phyloP scores from a whole-genome alignment of 2,329 filamentous ascomycete species.

The Nemania diffusa region DNA sequence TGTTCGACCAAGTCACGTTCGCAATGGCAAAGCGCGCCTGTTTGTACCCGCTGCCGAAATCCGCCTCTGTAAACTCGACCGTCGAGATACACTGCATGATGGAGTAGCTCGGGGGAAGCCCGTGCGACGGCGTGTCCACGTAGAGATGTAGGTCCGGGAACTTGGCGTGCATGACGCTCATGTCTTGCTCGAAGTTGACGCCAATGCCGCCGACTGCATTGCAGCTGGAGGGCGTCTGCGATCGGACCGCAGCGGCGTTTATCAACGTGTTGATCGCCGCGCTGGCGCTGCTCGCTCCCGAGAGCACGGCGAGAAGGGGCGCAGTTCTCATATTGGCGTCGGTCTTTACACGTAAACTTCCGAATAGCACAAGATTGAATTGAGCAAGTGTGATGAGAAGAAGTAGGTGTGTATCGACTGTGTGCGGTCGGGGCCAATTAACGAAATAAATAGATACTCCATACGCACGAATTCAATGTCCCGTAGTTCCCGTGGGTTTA shows the following conservation, averaged over 20 bases:
- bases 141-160: slow-evolving; percentile 30
- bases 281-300: slow-evolving; percentile 14
- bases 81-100: slow-evolving; percentile 24
- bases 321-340: slow-evolving; percentile 20
- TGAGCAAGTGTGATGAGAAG: no score
- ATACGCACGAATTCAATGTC: no score
- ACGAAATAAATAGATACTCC: no score
- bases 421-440: no score
- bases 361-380: no score
- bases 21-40: slow-evolving; percentile 33
- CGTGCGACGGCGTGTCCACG: slow-evolving; percentile 33
- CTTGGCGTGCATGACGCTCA: slow-evolving; percentile 28
- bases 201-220: slow-evolving; percentile 28
- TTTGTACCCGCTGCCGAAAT: slow-evolving; percentile 23
- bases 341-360: neutral
- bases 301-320: slow-evolving; percentile 15
- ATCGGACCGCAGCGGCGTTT: slow-evolving; percentile 26
- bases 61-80: slow-evolving; percentile 26
- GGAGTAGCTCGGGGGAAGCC: slow-evolving; percentile 28
- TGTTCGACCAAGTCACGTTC: slow-evolving; percentile 28
- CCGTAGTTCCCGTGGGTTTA: no score
- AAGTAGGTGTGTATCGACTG: no score
- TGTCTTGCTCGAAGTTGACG: slow-evolving; percentile 27
- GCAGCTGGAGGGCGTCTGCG: slow-evolving; percentile 28
- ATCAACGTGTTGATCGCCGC: slow-evolving; percentile 14